phyloP scores from a whole-genome alignment of 345 rosid genomes.

The Euclidium syriacum region DNA sequence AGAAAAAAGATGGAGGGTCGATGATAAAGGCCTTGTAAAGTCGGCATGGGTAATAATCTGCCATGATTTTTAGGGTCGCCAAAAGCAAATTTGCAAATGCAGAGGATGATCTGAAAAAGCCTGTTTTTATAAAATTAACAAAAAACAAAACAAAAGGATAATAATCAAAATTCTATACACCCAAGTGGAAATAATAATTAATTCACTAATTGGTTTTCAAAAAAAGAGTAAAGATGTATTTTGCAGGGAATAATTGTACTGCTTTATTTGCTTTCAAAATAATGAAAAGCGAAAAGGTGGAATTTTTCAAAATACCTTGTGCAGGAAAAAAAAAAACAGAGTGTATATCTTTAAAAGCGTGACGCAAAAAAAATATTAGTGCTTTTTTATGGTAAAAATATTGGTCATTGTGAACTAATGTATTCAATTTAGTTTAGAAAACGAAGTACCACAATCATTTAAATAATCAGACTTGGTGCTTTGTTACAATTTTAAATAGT shows the following conservation, averaged over 20 bases:
- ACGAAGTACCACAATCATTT: neutral
- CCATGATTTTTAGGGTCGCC: conserved; percentile 71
- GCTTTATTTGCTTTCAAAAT: conserved; percentile 7
- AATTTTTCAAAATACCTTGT: neutral
- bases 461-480: neutral
- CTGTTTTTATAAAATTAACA: conserved; percentile 36
- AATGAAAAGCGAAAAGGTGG: conserved; percentile 1
- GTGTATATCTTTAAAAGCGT: conserved; percentile 11
- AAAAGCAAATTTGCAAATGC: conserved; percentile 72
- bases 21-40: conserved; percentile 80
- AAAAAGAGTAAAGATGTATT: conserved; percentile 1
- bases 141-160: conserved; percentile 9
- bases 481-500: neutral
- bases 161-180: too few relatives aligned
- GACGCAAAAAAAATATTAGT: neutral
- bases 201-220: conserved; percentile 8
- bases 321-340: neutral
- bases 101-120: conserved; percentile 93
- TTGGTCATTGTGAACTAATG: conserved; percentile 8
- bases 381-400: conserved; percentile 1
- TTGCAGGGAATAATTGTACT: conserved; percentile 27
- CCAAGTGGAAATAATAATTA: conserved; percentile 18
- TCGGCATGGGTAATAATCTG: conserved; percentile 75
- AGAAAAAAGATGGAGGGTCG: conserved; percentile 92
- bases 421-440: neutral